Percentiles rank a stretch among this genome's conserved stretches.
phyloP scores from a whole-genome alignment of 2,329 filamentous ascomycete genomes.

The Neodidymelliopsis sp. region DNA sequence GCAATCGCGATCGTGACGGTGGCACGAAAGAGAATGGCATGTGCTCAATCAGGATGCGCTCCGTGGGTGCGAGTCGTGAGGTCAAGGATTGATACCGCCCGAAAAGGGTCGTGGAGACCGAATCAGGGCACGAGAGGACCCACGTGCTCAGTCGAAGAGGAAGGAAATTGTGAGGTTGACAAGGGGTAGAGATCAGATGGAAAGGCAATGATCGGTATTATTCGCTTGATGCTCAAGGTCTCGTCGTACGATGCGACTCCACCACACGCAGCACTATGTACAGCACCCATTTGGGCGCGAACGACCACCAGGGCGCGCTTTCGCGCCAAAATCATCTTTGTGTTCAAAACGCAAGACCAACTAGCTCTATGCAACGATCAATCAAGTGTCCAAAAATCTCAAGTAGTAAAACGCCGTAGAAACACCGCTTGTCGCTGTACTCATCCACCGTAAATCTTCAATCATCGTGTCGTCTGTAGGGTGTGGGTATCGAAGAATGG shows the following conservation, averaged over 20 bases:
- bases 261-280: constrained; percentile 20
- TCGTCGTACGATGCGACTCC: constrained; percentile 2
- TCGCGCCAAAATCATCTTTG: constrained; percentile 5
- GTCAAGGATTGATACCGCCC: too few relatives aligned
- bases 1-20: constrained; percentile 7
- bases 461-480: constrained; percentile 17
- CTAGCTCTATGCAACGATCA: constrained; percentile 10
- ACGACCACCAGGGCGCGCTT: constrained; percentile 25
- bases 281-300: constrained; percentile 11
- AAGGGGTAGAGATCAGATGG: neutral
- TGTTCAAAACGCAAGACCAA: constrained; percentile 4
- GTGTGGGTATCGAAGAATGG: constrained; percentile 44
- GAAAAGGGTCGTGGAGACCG: neutral
- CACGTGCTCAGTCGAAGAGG: constrained; percentile 5
- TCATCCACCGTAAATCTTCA: constrained; percentile 21
- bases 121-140: neutral
- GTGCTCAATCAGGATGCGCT: neutral
- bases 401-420: constrained; percentile 6
- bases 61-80: constrained; percentile 2
- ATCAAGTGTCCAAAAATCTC: neutral
- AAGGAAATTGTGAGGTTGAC: constrained; percentile 1
- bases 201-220: constrained; percentile 12
- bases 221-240: neutral
- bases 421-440: constrained; percentile 12
- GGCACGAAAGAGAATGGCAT: constrained; percentile 3